phyloP scores from a whole-genome alignment of 495 filamentous ascomycete species.

The Aspergillus homomorphus region DNA sequence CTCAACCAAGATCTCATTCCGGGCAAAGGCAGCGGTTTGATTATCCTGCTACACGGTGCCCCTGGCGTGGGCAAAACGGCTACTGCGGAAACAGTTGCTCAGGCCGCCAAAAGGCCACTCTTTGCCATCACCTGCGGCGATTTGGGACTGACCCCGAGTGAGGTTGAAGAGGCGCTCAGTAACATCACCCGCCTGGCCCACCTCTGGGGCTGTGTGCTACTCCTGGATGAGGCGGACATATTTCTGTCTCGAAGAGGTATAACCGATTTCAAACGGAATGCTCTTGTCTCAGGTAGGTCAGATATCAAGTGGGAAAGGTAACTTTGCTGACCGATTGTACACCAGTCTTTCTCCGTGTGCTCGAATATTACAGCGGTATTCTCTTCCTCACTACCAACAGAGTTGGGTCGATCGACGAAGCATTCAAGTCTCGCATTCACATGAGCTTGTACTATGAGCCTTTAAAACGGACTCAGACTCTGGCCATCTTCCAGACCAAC shows the following conservation, averaged over 20 bases:
- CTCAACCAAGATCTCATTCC: constrained; percentile 14
- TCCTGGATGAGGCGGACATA: constrained; percentile 55
- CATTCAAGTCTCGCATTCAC: constrained; percentile 51
- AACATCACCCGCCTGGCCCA: constrained; percentile 38
- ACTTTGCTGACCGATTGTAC: not conserved
- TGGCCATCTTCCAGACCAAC: not conserved
- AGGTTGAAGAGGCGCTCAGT: constrained; percentile 38
- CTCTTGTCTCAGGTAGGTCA: constrained; percentile 43
- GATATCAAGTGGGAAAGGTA: constrained; percentile 1
- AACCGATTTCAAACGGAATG: constrained; percentile 43
- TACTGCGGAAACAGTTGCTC: constrained; percentile 28
- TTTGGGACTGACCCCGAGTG: constrained; percentile 31
- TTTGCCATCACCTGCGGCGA: constrained; percentile 29
- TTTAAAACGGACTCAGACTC: not conserved
- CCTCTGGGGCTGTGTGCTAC: constrained; percentile 45
- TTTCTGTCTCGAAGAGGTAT: constrained; percentile 42
- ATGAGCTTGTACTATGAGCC: constrained; percentile 24
- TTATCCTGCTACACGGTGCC: constrained; percentile 48
- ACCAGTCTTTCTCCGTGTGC: constrained; percentile 47
- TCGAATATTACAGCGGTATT: constrained; percentile 58
- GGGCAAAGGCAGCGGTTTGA: constrained; percentile 37
- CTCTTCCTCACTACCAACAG: constrained; percentile 57
- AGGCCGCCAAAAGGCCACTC: constrained; percentile 16
- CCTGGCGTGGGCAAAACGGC: constrained; percentile 42
- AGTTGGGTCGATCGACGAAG: constrained; percentile 46